Conservation (phyloP, 2,329 filamentous ascomycete genomes). For the Chaetomium strumarium region DNA sequence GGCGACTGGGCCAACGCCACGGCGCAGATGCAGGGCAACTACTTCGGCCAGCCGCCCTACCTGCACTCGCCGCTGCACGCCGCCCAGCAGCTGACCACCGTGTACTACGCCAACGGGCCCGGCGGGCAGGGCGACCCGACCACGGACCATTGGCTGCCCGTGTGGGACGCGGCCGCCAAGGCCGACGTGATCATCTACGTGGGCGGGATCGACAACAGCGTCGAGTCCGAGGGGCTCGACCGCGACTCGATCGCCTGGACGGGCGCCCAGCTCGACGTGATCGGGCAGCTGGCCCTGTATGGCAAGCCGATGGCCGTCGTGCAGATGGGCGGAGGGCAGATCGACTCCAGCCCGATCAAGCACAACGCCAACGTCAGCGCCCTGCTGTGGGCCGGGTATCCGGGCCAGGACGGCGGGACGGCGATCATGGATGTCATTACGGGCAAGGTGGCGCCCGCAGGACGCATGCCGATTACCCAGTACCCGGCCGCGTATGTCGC, state of each 20-base stretch:
- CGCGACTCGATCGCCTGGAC: slow-evolving; percentile 47
- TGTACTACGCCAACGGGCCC: slow-evolving; percentile 38
- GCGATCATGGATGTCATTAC: slow-evolving; percentile 50
- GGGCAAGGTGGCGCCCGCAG: slow-evolving; percentile 45
- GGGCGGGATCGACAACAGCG: slow-evolving; percentile 47
- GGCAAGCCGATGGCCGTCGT: slow-evolving; percentile 46
- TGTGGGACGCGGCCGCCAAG: slow-evolving; percentile 8
- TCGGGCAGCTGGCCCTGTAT: slow-evolving; percentile 40
- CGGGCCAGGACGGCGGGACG: slow-evolving; percentile 52
- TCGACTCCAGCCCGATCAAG: slow-evolving; percentile 47
- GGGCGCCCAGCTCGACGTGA: slow-evolving; percentile 44
- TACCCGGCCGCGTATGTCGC: slow-evolving; percentile 48
- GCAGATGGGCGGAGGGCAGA: slow-evolving; percentile 41
- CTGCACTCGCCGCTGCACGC: slow-evolving; percentile 35
- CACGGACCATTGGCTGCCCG: slow-evolving; percentile 16
- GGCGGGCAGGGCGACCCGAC: slow-evolving; percentile 19
- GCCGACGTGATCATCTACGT: slow-evolving; percentile 48
- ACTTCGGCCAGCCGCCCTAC: slow-evolving; percentile 49
- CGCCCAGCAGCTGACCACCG: slow-evolving; percentile 40
- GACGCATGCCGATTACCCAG: slow-evolving; percentile 48
- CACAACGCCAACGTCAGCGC: slow-evolving; percentile 43
- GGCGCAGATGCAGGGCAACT: slow-evolving; percentile 53
- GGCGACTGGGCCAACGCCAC: slow-evolving; percentile 55
- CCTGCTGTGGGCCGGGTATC: slow-evolving; percentile 53
- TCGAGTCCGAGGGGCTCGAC: slow-evolving; percentile 49